Base-by-base conservation (phyloP, 78 protist species). In the Isochrysis galbana region DNA sequence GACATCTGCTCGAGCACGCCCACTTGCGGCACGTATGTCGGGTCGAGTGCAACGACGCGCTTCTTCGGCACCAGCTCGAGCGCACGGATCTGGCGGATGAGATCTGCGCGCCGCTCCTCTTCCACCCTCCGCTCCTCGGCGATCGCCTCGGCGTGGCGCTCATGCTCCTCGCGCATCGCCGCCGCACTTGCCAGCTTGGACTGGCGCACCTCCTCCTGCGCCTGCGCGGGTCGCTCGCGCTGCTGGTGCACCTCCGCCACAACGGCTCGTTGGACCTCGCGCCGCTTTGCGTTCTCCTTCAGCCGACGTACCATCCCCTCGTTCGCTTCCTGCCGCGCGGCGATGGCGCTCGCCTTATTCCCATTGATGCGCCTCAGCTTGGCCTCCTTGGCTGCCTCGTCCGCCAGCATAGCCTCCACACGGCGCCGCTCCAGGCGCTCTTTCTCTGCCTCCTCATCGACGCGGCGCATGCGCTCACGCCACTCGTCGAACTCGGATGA, bases 1-100 rank as follows among this genome's bases (percentile, higher is more conserved):
- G 41, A 19, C 92, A 93, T 93, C 88, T 93, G 84, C 69, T 47
- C 72, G 45, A 93, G 61, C 55, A 93, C 42, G 17, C 94, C 94
- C 11, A 11, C 36, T 25, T 87, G 82, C 36, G 94, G 45, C 36
- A 22, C 0, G 41, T 54, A 48, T 7, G 94, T 72, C 38, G 94
- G 91, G 87, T 93, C 94, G 84, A 93, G 44, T 25, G 5, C 38
- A 7, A 0, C 10, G 46, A 1, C 82, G 34, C 55, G 87, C 26
- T 41, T 19, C 0, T 26, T 7, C 36, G 94, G 94, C 78, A 93
- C 94, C 17, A 26, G 69, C 74, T 89, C 92, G 72, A 93, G 72
- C 39, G 94, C 94, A 5, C 94, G 61, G 55, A 93, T 87, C 94
- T 93, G 92, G 21, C 34, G 83, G 51, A 93, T 89, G 25, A 67